Evolutionary conservation across 768 basidiomycete species (phyloP), one percentile per base, ranked within the genome.

Genomic region (Suillus decipiens): DNA sequence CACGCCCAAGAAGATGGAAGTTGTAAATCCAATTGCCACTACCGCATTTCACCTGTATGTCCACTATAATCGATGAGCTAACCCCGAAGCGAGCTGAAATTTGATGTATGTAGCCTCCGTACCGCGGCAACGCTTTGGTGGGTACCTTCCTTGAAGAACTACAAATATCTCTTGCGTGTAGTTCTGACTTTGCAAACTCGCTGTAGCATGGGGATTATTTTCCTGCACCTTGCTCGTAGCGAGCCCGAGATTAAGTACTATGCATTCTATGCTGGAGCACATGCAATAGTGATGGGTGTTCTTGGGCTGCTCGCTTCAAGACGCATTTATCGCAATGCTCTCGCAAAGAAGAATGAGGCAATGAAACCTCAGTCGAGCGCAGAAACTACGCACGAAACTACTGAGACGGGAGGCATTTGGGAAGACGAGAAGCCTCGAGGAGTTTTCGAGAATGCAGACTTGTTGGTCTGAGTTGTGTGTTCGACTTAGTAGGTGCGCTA

Each of bases 181-280:
- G 15, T 5, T 39, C 55, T 56, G 15, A 56, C 55, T 39, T 11
- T 24, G 15, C 22, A 56, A 56, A 39, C 15, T 39, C 5, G 22
- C 22, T 28, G 24, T 37, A 56, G 55, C 55, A 39, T 28, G 55
- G 37, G 22, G 10, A 17, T 37, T 28, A 11, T 39, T 39, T 56
- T 39, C 55, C 24, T 56, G 36, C 9, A 56, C 37, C 55, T 56
- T 8, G 55, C 22, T 39, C 15, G 3, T 17, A 37, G 14, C 2
- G 55, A 39, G 24, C 55, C 24, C 10, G 22, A 22, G 36, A 56
- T 56, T 11, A 56, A 56, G 17, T 56, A 39, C 36, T 56, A 28
- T 10, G 36, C 55, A 37, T 56, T 56, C 55, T 56, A 56, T 56
- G 55, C 55, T 56, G 36, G 22, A 37, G 22, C 36, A 56, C 22